These are phyloP conservation scores for Stemphylium lycopersici DNA, from an alignment of 2,329 filamentous ascomycete genomes.

Conservation along the genomic window DNA sequence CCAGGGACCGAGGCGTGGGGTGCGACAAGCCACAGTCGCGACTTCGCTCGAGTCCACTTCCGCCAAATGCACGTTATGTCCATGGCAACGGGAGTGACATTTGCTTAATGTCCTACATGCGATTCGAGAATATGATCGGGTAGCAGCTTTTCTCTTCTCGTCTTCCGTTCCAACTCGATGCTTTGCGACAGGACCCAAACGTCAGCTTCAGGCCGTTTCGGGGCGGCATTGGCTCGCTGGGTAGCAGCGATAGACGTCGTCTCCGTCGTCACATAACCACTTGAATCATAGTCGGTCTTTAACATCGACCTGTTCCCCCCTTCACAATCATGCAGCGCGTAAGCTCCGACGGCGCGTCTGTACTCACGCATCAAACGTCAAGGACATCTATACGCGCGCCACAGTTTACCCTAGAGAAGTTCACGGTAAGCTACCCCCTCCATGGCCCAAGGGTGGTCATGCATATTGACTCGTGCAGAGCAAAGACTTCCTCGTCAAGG, in stretches of 20 bases:
- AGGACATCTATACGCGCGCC: slow-evolving; percentile 56
- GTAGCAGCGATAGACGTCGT: slow-evolving; percentile 15
- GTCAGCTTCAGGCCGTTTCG: slow-evolving; percentile 12
- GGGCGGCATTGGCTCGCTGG: slow-evolving; percentile 21
- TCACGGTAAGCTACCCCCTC: slow-evolving; percentile 48
- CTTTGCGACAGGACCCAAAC: slow-evolving; percentile 18
- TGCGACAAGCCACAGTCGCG: slow-evolving; percentile 36
- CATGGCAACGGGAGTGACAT: not conserved
- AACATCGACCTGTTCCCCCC: not conserved
- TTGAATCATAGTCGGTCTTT: slow-evolving; percentile 2
- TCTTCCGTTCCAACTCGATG: slow-evolving; percentile 9
- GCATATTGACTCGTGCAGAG: slow-evolving; percentile 37
- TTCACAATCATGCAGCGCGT: slow-evolving; percentile 41
- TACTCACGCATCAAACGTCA: slow-evolving; percentile 50
- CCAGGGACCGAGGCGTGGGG: slow-evolving; percentile 29
- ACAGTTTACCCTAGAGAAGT: slow-evolving; percentile 83
- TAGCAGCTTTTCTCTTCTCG: not conserved
- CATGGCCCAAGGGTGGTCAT: not conserved
- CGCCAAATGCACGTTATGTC: not conserved
- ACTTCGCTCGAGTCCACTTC: not conserved
- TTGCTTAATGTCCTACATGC: not conserved
- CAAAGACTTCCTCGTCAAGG: slow-evolving; percentile 92
- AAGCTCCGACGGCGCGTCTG: slow-evolving; percentile 51
- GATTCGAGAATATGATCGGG: not conserved
- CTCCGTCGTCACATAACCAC: slow-evolving; percentile 1